Percentiles rank a stretch among this genome's conserved stretches.
Evolutionary conservation across 2,329 filamentous ascomycete genomes (phyloP).

Genomic region (Dothiorella sarmentorum): DNA sequence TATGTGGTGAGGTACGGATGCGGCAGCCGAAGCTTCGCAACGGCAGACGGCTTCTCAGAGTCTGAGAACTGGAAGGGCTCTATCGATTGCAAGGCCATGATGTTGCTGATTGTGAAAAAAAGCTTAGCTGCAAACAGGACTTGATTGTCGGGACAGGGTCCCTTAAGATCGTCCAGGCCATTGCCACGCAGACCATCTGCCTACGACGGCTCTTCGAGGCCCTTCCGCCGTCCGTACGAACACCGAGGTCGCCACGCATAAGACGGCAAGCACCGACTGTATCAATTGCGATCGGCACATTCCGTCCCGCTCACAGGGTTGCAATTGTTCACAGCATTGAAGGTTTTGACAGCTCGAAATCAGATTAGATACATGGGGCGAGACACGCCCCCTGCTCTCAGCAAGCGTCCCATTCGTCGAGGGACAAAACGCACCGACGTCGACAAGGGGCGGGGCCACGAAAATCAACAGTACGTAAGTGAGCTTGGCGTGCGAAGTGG

Average conservation of each 20-base stretch:
- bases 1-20: slow-evolving; percentile 39
- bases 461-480: neutral
- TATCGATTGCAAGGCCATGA: neutral
- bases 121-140: neutral
- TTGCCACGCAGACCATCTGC: no score
- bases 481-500: neutral
- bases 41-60: neutral
- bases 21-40: slow-evolving; percentile 20
- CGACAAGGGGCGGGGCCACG: neutral
- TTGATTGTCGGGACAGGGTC: no score
- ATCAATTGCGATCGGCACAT: neutral
- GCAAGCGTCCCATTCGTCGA: no score
- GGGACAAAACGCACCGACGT: neutral
- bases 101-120: neutral
- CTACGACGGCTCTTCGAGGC: neutral
- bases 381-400: neutral
- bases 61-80: neutral
- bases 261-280: no score
- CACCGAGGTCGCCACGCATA: no score
- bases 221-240: no score
- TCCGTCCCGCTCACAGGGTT: no score
- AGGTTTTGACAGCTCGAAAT: neutral
- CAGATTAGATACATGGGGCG: neutral
- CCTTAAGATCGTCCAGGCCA: no score
- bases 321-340: no score